Evolutionary conservation across 768 basidiomycete genomes (phyloP), one percentile per base, ranked within the genome.

Genomic region (Kwoniella bestiolae): DNA sequence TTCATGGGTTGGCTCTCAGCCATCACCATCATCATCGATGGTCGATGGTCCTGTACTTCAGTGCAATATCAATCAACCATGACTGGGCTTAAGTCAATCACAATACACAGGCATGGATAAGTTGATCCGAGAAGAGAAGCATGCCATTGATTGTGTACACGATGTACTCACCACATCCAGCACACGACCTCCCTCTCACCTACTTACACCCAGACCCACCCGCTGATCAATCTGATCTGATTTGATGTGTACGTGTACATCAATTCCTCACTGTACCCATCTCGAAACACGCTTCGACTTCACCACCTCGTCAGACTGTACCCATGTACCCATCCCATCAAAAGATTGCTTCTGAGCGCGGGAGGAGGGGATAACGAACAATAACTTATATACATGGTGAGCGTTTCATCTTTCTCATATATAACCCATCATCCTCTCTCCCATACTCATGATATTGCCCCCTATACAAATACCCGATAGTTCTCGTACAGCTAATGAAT

Each of bases 301-400:
- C 65, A 66, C 1, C 32, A 66, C 65, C 58, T 66, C 65, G 65
- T 66, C 65, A 60, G 55, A 28, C 23, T 50, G 31, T 65, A 32
- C 57, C 63, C 56, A 28, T 34, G 49, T 61, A 35, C 23, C 32
- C 31, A 29, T 21, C 38, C n/a, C 25, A 46, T 58, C 35, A 32
- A 56, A 58, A 3, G 23, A 25, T 21, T 12, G 25, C 44, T 23
- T 21, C 23, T 31, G n/a, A n/a, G 8, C 12, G 53, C 28, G 11
- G 21, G 5, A 9, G 34, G 6, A 26, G 5, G 25, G 26, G 32
- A 45, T 60, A 7, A 5, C n/a, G 56, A 28, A 41, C 21, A 14
- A n/a, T 35, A 25, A 55, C 31, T 5, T 32, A 9, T 34, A n/a
- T 16, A 35, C 7, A 55, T 55, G 25, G 32, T 55, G 31, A 32